Evolutionary conservation across 306 rosid species (phyloP), one percentile per base, ranked within the genome.

Genomic region (Crotalaria pallida): DNA sequence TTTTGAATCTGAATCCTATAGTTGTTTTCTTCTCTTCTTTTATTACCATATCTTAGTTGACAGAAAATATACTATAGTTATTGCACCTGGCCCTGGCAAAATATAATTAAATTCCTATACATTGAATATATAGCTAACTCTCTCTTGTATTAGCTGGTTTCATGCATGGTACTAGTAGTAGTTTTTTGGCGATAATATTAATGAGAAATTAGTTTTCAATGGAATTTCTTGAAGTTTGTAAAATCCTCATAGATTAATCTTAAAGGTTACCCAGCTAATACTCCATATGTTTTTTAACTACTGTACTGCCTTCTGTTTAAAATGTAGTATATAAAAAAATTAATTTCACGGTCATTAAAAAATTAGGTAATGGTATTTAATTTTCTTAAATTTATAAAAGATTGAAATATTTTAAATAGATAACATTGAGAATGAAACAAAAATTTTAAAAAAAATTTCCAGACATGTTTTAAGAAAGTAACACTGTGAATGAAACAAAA

Each of bases 1-100:
- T 72, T 60, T 22, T 49, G 15, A 60, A 72, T 72, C 77, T 34
- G 70, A 72, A 60, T 50, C 77, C 34, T 47, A 29, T 19, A 33
- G 51, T 8, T 49, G n/a, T 40, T 22, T 61, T 49, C 55, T 73
- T 50, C 15, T 61, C 29, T 36, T 36, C 22, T 13, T 11, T 49
- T 73, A 72, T 33, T 49, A 50, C 23, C 53, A 33, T 73, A 73
- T 62, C 77, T 50, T 38, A 21, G 11, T 23, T 36, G 63, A 17
- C 55, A 61, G 62, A 73, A 73, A 60, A 24, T 58, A 45, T 38
- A 38, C 3, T 10, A 10, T 24, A 48, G n/a, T 49, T 49, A 49
- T 62, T 22, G 33, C 44, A 22, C 49, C 56, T 62, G 7, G 33
- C 36, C 36, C 36, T 31, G 53, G 23, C 43, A 48, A 62, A 49